Base-by-base conservation (phyloP, 2,329 filamentous ascomycete genomes). In the Sclerotinia minor region DNA sequence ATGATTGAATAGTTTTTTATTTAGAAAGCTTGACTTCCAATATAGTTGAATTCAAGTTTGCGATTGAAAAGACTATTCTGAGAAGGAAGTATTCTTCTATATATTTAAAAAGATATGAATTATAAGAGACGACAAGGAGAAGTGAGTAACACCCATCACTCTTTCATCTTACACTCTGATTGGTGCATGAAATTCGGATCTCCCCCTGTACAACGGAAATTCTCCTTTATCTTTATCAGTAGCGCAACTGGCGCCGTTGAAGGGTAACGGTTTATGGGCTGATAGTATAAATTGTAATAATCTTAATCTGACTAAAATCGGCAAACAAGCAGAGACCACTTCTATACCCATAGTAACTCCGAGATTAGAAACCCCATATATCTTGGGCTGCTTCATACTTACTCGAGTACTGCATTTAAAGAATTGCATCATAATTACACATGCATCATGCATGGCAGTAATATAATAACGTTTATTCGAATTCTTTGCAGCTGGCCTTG, bases 161-260 rank as follows among this genome's bases (percentile, higher is more conserved):
- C 64, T 21, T 19, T 32, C 53, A 50, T 19, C 21, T 49, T 6
- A 44, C 44, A 59, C 26, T 53, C 7, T 47, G 13, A 47, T 65
- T 65, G 50, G 63, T 58, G 64, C 53, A 59, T 59, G n/a, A 59
- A 38, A 29, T 29, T 26, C 32, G 38, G n/a, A 26, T 59, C 26
- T n/a, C 19, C 58, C 58, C 44, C 6, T 21, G 11, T 2, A 21
- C 15, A n/a, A 49, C 21, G 44, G 21, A 35, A 61, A 49, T 19
- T 47, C 11, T 60, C 58, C 58, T 49, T 45, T 19, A 41, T 26
- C 35, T 41, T 57, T 41, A 41, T 57, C 35, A 57, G 13, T 41
- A 41, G 54, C 35, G 54, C 13, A 57, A 17, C 21, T 6, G 54
- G 21, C 54, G 54, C 32, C 13, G n/a, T 41, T 57, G 35, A 35